Evolutionary conservation across 2,329 filamentous ascomycete species (phyloP), one percentile per base, ranked within the genome.

Genomic region (Neopestalotiopsis sp.): DNA sequence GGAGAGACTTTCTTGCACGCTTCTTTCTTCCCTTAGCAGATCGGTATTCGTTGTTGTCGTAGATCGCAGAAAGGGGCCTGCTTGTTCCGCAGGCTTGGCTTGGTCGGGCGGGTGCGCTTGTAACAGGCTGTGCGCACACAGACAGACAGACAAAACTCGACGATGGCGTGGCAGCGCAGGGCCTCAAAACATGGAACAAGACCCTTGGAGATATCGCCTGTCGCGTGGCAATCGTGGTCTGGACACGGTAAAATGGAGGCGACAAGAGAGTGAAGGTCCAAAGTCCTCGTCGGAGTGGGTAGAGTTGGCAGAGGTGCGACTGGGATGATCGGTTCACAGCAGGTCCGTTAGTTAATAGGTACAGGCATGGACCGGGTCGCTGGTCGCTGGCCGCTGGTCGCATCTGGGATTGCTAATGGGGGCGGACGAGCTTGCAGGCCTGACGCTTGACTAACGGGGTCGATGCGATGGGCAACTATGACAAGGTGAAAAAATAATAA

Each of bases 251-350:
- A 62, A 49, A 28, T 30, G n/a, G 61, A 64, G 61, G 40, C 61
- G 61, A 42, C 40, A 38, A 52, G n/a, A 45, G 24, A 34, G 24
- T 34, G 57, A 34, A 24, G 10, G 24, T 30, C 9, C 12, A 34
- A 24, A 12, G 24, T 30, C 9, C 12, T 20, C 20, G 17, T 14
- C 20, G 13, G 32, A 64, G 61, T 64, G 61, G 61, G 61, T 64
- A 64, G 42, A 64, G 61, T 28, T 38, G 61, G 24, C 42, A 64
- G 61, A 45, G 20, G 17, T 9, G 13, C 17, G 40, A 64, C 61
- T 64, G 61, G 61, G 61, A 64, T 64, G 40, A 64, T 52, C 12
- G 14, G 12, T 34, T 28, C 61, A 64, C 59, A 62, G 59, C 59
- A 42, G 34, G 14, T 64, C 24, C 9, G 34, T 38, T 38, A 38